Base-by-base conservation (phyloP, 2,329 filamentous ascomycete genomes). In the Aspergillus hiratsukae region DNA sequence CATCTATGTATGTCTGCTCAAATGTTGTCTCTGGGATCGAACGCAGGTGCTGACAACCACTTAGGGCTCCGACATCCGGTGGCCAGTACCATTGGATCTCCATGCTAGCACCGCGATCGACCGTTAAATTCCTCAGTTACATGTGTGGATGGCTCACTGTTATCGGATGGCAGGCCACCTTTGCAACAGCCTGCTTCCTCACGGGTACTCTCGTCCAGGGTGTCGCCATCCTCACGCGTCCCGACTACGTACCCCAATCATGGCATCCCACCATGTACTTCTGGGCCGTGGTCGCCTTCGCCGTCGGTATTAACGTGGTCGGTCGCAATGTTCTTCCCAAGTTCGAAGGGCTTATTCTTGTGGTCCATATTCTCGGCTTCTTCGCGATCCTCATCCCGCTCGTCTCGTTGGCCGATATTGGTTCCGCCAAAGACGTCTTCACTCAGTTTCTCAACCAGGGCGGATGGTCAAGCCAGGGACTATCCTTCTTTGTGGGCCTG, bases 351-450 rank as follows among this genome's bases (percentile, higher is more conserved):
- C 61, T 78, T 10, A 71, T 81, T 19, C 67, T 81, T 6, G 72
- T 80, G 25, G 64, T 83, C 3, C 81, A 83, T 53, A 68, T 82
- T 17, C 64, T 79, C 17, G 81, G 80, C 4, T 79, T 82, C 64
- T 80, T 83, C 55, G 80, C 75, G 0, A 77, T 82, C 52, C 65
- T 83, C 8, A 76, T 81, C n/a, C 72, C 77, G 0, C 66, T 82
- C 3, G 70, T 75, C 58, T 69, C 74, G 1, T 68, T 78, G 51
- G 73, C 75, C 0, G 72, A 76, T 1, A 46, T 25, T 23, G 43
- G 43, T 11, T 23, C 43, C 29, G 48, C 57, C 19, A 19, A 53
- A 17, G 56, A 63, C 17, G 64, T 70, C 10, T 70, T 68, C 49
- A 51, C 45, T 0, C 49, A 53, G 2, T 68, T 65, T 43, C 11